A percentile compares a stretch with the other conserved stretches of the same genome.
Evolutionary conservation across 2,329 filamentous ascomycete species (phyloP).

Genomic region (Beauveria sp.): DNA sequence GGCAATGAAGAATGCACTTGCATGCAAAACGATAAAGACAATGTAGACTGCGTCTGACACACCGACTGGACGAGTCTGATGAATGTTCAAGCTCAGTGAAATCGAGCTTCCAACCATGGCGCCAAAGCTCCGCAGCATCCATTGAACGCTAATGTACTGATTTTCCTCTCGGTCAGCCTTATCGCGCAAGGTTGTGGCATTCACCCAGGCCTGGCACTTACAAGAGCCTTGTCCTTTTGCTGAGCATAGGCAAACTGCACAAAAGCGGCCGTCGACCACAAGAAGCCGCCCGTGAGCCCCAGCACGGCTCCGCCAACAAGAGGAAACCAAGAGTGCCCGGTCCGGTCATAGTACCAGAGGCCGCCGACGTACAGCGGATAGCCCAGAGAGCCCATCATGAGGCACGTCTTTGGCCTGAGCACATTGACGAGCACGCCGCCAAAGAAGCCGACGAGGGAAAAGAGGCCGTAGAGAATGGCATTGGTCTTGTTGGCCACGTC

Average conservation of each 20-base stretch:
- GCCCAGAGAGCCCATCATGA: conserved; percentile 15
- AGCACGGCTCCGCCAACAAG: conserved; percentile 15
- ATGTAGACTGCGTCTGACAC: neutral
- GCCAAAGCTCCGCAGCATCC: conserved; percentile 8
- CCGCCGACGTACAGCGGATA: conserved; percentile 17
- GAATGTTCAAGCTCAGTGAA: conserved; percentile 7
- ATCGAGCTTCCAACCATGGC: conserved; percentile 12
- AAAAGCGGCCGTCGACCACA: conserved; percentile 15
- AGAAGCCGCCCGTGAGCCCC: conserved; percentile 13
- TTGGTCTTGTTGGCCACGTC: conserved; percentile 15
- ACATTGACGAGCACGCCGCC: conserved; percentile 15
- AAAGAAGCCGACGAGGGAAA: conserved; percentile 12
- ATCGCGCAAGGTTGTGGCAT: too few relatives aligned
- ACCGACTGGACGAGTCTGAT: neutral
- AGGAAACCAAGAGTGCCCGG: conserved; percentile 14
- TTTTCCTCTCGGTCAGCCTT: neutral
- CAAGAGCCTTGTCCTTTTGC: conserved; percentile 11
- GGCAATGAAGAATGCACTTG: neutral
- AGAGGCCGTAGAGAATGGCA: conserved; percentile 15
- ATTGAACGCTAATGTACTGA: conserved; percentile 11
- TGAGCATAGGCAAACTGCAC: conserved; percentile 11
- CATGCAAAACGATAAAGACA: neutral
- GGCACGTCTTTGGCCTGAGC: conserved; percentile 13
- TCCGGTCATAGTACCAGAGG: conserved; percentile 17
- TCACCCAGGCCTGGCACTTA: neutral